A percentile compares a stretch with the other conserved stretches of the same genome.
Conservation (phyloP, 768 basidiomycete species). For the Clitopilus passeckerianus region DNA sequence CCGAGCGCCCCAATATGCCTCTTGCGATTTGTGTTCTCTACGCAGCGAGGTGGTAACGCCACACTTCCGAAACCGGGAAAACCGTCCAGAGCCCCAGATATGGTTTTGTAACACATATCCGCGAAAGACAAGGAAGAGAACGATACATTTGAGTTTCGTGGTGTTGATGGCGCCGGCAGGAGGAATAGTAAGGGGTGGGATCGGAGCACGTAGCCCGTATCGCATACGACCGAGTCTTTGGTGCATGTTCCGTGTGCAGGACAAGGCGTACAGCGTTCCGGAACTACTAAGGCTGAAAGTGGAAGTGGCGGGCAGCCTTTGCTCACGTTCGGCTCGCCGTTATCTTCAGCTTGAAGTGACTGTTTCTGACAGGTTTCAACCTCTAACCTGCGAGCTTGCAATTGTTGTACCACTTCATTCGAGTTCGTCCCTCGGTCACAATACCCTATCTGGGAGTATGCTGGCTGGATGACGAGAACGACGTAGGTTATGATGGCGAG, state of each 20-base stretch:
- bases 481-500: slow-evolving; percentile 26
- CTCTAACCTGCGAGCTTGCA: slow-evolving; percentile 40
- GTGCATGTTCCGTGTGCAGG: slow-evolving; percentile 65
- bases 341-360: slow-evolving; percentile 27
- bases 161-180: slow-evolving; percentile 32
- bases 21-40: slow-evolving; percentile 74
- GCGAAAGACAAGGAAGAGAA: slow-evolving; percentile 30
- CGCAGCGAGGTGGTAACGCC: slow-evolving; percentile 69
- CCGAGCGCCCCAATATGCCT: slow-evolving; percentile 70
- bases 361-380: slow-evolving; percentile 53
- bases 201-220: slow-evolving; percentile 60
- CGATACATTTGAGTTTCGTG: slow-evolving; percentile 31
- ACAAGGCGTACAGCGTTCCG: slow-evolving; percentile 68
- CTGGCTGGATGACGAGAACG: slow-evolving; percentile 51
- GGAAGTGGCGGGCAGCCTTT: slow-evolving; percentile 50
- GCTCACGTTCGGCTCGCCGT: slow-evolving; percentile 20
- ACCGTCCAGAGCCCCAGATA: slow-evolving; percentile 53
- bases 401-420: slow-evolving; percentile 47
- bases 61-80: slow-evolving; percentile 74
- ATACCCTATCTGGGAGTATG: slow-evolving; percentile 71
- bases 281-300: slow-evolving; percentile 49
- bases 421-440: slow-evolving; percentile 63
- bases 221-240: slow-evolving; percentile 55
- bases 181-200: slow-evolving; percentile 56
- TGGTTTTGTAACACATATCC: slow-evolving; percentile 39